Percentiles rank a stretch among this genome's conserved stretches.
Evolutionary conservation across 2,329 filamentous ascomycete genomes (phyloP).

Genomic region (Triangularia verruculosa): DNA sequence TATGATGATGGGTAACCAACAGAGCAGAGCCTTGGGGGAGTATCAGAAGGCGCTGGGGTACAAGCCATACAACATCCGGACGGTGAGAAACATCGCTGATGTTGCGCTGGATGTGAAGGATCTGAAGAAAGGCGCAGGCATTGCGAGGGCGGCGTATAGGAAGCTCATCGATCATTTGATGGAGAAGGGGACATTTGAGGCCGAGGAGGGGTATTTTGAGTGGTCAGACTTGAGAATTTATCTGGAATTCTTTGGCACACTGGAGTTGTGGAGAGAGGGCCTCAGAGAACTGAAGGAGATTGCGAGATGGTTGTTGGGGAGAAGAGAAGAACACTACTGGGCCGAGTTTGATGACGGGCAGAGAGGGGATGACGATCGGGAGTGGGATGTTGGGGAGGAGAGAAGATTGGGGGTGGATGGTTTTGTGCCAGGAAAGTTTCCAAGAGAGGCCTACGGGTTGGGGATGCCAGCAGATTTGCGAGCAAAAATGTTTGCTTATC

Average conservation of each 20-base stretch:
- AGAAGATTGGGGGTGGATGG: constrained; percentile 62
- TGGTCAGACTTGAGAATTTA: constrained; percentile 90
- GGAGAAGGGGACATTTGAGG: constrained; percentile 32
- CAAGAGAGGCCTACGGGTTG: constrained; percentile 62
- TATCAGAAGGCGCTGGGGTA: constrained; percentile 54
- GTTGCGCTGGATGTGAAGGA: constrained; percentile 53
- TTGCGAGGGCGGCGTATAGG: constrained; percentile 49
- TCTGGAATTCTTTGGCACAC: constrained; percentile 71
- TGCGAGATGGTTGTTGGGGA: constrained; percentile 78
- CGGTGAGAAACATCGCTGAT: constrained; percentile 56
- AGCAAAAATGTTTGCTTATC: constrained; percentile 77
- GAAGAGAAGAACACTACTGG: constrained; percentile 74
- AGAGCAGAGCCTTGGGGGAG: constrained; percentile 51
- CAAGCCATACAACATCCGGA: constrained; percentile 51
- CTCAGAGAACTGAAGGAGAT: constrained; percentile 68
- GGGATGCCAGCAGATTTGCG: constrained; percentile 79
- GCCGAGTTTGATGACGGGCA: constrained; percentile 50
- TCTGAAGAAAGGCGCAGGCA: constrained; percentile 37
- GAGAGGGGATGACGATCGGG: constrained; percentile 67
- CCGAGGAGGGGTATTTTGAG: constrained; percentile 41
- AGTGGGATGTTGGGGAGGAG: constrained; percentile 76
- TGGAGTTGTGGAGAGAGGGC: constrained; percentile 62
- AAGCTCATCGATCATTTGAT: constrained; percentile 45
- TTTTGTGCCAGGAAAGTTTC: constrained; percentile 56
- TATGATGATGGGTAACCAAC: constrained; percentile 52